Percentiles rank a stretch among this genome's conserved stretches.
Evolutionary conservation across 2,329 filamentous ascomycete species (phyloP).

Genomic region (Trichoderma polysporum): DNA sequence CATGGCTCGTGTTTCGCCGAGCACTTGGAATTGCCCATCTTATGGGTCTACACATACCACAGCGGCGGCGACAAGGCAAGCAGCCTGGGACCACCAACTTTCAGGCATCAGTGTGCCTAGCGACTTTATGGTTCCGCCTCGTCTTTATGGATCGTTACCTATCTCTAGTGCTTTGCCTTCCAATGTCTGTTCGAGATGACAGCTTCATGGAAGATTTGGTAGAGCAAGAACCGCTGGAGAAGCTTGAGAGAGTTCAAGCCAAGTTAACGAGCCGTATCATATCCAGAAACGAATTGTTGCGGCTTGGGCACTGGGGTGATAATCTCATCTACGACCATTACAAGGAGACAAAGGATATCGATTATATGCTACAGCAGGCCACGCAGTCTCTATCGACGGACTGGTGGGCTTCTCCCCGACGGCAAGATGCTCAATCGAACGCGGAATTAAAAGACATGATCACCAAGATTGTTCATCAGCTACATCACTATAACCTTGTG

Average conservation of each 20-base stretch:
- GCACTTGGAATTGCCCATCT: slow-evolving; percentile 3
- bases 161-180: slow-evolving; percentile 42
- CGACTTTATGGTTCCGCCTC: slow-evolving; percentile 40
- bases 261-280: slow-evolving; percentile 39
- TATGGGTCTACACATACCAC: background rate
- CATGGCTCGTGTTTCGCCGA: slow-evolving; percentile 6
- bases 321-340: slow-evolving; percentile 23
- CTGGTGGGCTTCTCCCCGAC: slow-evolving; percentile 39
- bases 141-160: slow-evolving; percentile 40
- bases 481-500: slow-evolving; percentile 40
- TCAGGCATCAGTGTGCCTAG: background rate
- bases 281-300: slow-evolving; percentile 23
- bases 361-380: slow-evolving; percentile 34
- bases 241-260: slow-evolving; percentile 35
- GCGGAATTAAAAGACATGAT: slow-evolving; percentile 31
- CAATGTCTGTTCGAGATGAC: slow-evolving; percentile 31
- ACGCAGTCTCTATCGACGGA: slow-evolving; percentile 33
- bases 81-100: background rate
- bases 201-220: slow-evolving; percentile 27
- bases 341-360: slow-evolving; percentile 33
- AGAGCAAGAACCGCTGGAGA: slow-evolving; percentile 29
- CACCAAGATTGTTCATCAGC: slow-evolving; percentile 35
- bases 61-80: background rate
- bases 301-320: background rate
- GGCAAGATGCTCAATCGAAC: slow-evolving; percentile 26